Base-by-base conservation (phyloP, 306 rosid species). In the Clitoria ternatea region DNA sequence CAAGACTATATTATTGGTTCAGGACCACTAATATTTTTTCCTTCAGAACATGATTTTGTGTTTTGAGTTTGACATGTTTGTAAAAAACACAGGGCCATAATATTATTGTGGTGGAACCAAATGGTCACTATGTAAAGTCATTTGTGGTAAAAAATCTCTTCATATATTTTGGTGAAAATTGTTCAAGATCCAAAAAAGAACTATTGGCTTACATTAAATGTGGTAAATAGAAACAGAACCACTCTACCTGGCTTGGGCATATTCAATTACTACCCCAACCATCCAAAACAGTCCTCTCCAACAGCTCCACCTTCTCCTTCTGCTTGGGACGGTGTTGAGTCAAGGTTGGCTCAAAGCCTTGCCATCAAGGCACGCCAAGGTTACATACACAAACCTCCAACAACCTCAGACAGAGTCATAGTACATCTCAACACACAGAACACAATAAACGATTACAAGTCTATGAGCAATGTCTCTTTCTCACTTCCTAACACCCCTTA, bases 51-150 rank as follows among this genome's bases (percentile, higher is more conserved):
- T n/a, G n/a, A n/a, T n/a, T n/a, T n/a, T n/a, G n/a, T n/a, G n/a
- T n/a, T n/a, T n/a, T n/a, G n/a, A n/a, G n/a, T 52, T 2, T 62
- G 33, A 44, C 12, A 1, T 77, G 44, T 52, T 62, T 43, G 10
- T 64, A 57, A 63, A 26, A 37, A 4, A 5, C 24, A 72, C 90
- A 92, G 97, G 94, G 96, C 1, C 98, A 90, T 50, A 90, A 89
- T 27, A 88, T 93, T 97, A 90, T 90, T 2, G 96, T 93, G 32
- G 96, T 93, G 4, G 96, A 90, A 80, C 94, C 97, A 19, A 97
- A 93, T 77, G 97, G 98, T 23, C 94, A 90, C 75, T 83, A 90
- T 50, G 97, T 93, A 0, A 94, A 93, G 48, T 96, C 98, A 14
- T 90, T 93, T 20, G 89, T 62, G 60, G 92, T 90, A 2, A 72